These are phyloP conservation scores for Elsinoe batatas DNA, from an alignment of 2,329 filamentous ascomycete species.

Conservation along the genomic window DNA sequence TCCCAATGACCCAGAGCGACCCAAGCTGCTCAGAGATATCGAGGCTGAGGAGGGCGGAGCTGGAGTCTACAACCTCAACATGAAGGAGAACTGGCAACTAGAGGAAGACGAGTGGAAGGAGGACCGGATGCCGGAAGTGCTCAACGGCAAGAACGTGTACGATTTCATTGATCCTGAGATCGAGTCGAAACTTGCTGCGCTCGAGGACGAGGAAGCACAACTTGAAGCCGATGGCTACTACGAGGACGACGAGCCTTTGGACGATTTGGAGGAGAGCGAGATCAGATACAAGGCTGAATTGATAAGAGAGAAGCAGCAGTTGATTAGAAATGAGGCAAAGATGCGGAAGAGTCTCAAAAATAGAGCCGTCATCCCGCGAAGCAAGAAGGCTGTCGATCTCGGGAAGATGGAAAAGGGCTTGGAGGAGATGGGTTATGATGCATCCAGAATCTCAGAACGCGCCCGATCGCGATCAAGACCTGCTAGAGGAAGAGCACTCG, in stretches of 20 bases:
- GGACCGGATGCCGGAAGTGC: slow-evolving; percentile 88
- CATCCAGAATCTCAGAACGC: slow-evolving; percentile 61
- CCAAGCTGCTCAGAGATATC: slow-evolving; percentile 70
- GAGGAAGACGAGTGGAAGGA: slow-evolving; percentile 90
- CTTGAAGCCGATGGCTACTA: slow-evolving; percentile 90
- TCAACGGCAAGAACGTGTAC: slow-evolving; percentile 93
- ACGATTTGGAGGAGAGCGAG: slow-evolving; percentile 82
- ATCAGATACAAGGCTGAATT: slow-evolving; percentile 84
- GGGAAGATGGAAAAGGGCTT: slow-evolving; percentile 81
- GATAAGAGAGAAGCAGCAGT: slow-evolving; percentile 85
- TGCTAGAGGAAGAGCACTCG: slow-evolving; percentile 58
- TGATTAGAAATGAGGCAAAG: slow-evolving; percentile 88
- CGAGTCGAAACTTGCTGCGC: slow-evolving; percentile 76
- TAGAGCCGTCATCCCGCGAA: slow-evolving; percentile 82
- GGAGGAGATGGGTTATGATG: slow-evolving; percentile 76
- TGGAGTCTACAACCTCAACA: slow-evolving; percentile 90
- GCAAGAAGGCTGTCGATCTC: slow-evolving; percentile 67
- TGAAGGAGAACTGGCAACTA: slow-evolving; percentile 78
- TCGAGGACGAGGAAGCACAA: slow-evolving; percentile 92
- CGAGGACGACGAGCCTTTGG: slow-evolving; percentile 65
- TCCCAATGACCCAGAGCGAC: slow-evolving; percentile 76
- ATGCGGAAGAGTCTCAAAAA: slow-evolving; percentile 98
- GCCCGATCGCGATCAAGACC: slow-evolving; percentile 55
- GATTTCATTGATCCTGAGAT: slow-evolving; percentile 97
- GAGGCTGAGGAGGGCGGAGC: slow-evolving; percentile 89